These are phyloP conservation scores for Penicillium freii DNA, from an alignment of 2,329 filamentous ascomycete species.

Conservation along the genomic window DNA sequence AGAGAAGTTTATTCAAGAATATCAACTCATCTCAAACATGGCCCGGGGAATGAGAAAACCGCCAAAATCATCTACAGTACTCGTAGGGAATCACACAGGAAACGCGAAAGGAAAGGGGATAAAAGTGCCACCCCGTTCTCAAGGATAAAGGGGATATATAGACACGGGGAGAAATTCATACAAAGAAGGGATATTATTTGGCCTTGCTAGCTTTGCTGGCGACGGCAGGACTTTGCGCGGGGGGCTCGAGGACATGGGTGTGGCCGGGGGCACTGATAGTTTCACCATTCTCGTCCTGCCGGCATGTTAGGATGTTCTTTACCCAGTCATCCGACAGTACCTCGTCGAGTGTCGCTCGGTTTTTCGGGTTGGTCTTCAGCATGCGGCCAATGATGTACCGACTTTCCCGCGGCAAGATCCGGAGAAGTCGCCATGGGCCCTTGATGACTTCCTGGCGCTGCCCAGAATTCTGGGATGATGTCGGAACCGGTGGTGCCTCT, in stretches of 20 bases:
- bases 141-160: conserved; percentile 17
- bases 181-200: conserved; percentile 27
- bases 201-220: conserved; percentile 35
- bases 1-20: conserved; percentile 4
- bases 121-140: conserved; percentile 2
- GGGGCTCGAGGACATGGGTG: conserved; percentile 78
- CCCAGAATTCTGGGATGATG: conserved; percentile 25
- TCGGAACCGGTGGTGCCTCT: conserved; percentile 38
- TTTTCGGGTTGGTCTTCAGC: conserved; percentile 82
- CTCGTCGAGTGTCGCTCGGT: conserved; percentile 79
- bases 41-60: not conserved
- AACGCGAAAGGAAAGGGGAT: conserved; percentile 1
- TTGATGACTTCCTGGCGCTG: conserved; percentile 72
- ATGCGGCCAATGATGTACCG: conserved; percentile 87
- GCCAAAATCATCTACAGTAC: conserved; percentile 9
- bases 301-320: conserved; percentile 77
- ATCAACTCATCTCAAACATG: not conserved
- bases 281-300: conserved; percentile 70
- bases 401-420: conserved; percentile 83
- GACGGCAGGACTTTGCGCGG: conserved; percentile 36
- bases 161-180: conserved; percentile 20
- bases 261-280: conserved; percentile 74
- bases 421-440: conserved; percentile 85
- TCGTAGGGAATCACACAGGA: conserved; percentile 8
- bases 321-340: conserved; percentile 89